Conservation (phyloP, 257 asterid genomes). For the Haberlea rhodopensis region DNA sequence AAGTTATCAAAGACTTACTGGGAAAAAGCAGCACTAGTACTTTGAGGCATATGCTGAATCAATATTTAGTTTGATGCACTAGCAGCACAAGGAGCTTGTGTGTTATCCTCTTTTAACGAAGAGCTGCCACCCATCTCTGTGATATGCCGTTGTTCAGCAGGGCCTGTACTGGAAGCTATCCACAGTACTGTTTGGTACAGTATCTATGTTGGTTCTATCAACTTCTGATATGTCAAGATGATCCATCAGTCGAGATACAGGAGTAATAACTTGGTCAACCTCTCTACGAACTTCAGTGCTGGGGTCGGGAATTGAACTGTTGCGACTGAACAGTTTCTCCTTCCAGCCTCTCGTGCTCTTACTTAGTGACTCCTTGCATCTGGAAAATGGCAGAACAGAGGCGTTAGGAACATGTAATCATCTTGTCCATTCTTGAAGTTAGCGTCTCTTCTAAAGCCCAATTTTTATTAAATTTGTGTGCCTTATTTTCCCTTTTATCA, state of each 20-base stretch:
- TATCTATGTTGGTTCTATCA: conserved; percentile 28
- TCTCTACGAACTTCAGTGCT: conserved; percentile 41
- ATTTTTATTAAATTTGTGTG: too few species aligned
- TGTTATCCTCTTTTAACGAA: conserved; percentile 29
- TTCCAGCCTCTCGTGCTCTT: conserved; percentile 74
- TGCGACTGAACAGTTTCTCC: conserved; percentile 62
- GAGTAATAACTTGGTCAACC: conserved; percentile 31
- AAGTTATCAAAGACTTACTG: conserved; percentile 16
- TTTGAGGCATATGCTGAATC: conserved; percentile 18
- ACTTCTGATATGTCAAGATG: conserved; percentile 40
- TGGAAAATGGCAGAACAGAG: conserved; percentile 1
- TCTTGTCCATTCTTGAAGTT: not conserved
- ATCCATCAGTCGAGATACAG: conserved; percentile 42
- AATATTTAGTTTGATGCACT: conserved; percentile 34
- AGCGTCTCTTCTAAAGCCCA: too few species aligned
- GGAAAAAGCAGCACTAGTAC: not conserved
- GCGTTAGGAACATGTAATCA: not conserved
- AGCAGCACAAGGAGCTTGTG: conserved; percentile 42
- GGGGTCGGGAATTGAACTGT: conserved; percentile 37
- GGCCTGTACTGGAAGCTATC: conserved; percentile 31
- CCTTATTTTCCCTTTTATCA: too few species aligned
- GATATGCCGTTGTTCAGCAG: conserved; percentile 28
- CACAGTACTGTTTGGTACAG: conserved; percentile 34
- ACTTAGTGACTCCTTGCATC: conserved; percentile 59
- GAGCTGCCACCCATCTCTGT: conserved; percentile 29